Conservation (phyloP, 495 filamentous ascomycete genomes). For the Polyplosphaeria fusca region DNA sequence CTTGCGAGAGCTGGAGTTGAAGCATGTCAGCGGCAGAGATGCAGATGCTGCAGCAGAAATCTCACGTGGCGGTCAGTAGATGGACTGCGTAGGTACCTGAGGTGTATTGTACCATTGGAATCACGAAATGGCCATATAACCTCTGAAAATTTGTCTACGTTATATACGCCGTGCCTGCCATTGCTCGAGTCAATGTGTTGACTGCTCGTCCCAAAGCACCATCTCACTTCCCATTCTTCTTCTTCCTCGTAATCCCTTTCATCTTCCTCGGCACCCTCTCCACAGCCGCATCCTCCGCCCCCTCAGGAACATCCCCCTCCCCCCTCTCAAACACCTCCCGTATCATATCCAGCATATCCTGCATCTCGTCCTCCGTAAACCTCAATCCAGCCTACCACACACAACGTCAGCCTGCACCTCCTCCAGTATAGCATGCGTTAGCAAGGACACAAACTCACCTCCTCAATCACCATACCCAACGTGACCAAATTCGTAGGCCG, state of each 20-base stretch:
- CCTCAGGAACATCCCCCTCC: conserved; percentile 6
- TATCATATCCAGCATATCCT: conserved; percentile 12
- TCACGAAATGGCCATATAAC: too few species aligned
- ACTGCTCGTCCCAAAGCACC: too few species aligned
- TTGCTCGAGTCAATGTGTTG: too few species aligned
- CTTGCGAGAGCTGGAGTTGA: too few species aligned
- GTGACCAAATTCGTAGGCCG: conserved; percentile 3
- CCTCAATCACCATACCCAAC: conserved; percentile 27
- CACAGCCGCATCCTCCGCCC: conserved; percentile 17
- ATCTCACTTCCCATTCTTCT: not conserved
- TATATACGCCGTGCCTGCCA: too few species aligned
- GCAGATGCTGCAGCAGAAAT: too few species aligned
- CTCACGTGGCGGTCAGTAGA: too few species aligned
- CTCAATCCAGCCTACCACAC: not conserved
- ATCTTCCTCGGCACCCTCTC: conserved; percentile 18
- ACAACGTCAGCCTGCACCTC: not conserved
- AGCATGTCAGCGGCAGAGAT: too few species aligned
- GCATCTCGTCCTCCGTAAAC: conserved; percentile 3
- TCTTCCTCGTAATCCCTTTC: conserved; percentile 9
- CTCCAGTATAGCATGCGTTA: not conserved
- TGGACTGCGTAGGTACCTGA: too few species aligned
- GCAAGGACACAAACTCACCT: conserved; percentile 7
- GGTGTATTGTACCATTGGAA: too few species aligned
- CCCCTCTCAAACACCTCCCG: conserved; percentile 5
- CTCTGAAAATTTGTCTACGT: too few species aligned